These are phyloP conservation scores for Spizellomyces punctatus DNA, from an alignment of 192 early-diverging fungal genomes.

Conservation along the genomic window DNA sequence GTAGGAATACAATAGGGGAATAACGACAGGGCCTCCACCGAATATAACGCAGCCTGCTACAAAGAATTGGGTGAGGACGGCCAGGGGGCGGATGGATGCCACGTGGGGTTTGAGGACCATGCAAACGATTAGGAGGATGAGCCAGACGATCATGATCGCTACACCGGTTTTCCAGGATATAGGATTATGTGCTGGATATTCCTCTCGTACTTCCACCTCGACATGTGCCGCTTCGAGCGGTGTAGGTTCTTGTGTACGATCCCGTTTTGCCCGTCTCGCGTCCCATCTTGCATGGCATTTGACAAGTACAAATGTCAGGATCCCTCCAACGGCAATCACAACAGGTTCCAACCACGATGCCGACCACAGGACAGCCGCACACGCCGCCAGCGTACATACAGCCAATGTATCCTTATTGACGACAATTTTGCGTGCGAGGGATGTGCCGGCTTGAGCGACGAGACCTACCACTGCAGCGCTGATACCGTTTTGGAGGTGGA, in stretches of 20 bases:
- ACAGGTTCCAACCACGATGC: conserved; percentile 23
- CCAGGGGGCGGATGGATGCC: conserved; percentile 9
- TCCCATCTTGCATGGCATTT: neutral
- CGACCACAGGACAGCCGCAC: conserved; percentile 1
- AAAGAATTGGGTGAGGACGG: conserved; percentile 44
- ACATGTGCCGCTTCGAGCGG: no score
- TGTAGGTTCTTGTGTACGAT: no score
- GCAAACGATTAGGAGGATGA: conserved; percentile 51
- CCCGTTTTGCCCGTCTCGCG: neutral
- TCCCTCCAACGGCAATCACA: conserved; percentile 16
- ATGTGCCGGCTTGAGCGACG: conserved; percentile 55
- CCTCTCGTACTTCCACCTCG: no score
- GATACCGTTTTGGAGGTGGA: conserved; percentile 56
- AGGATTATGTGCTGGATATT: neutral
- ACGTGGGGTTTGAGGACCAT: conserved; percentile 42
- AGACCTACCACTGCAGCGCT: conserved; percentile 61
- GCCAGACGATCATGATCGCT: conserved; percentile 44
- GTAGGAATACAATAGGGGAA: conserved; percentile 52
- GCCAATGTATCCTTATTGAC: neutral
- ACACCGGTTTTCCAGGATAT: conserved; percentile 31
- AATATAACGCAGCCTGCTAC: conserved; percentile 32
- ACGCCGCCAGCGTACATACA: conserved; percentile 6
- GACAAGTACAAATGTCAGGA: neutral
- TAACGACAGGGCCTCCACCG: conserved; percentile 63
- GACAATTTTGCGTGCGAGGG: conserved; percentile 23